Conservation (phyloP, 345 rosid genomes). For the Camelina laxa region DNA sequence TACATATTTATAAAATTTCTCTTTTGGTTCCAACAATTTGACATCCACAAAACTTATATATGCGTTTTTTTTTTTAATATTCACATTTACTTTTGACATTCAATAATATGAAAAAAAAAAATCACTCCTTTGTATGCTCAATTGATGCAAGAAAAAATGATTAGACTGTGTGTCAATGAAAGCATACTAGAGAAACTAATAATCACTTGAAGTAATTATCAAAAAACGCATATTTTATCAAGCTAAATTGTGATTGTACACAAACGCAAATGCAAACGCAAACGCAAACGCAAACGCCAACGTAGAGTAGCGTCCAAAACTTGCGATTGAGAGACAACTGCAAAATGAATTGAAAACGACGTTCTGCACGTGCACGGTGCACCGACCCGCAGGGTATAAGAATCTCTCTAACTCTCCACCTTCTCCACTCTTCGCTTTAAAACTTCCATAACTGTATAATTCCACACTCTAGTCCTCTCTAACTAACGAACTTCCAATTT, state of each 20-base stretch:
- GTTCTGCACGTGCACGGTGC: conserved; percentile 43
- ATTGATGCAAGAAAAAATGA: conserved; percentile 9
- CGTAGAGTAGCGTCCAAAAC: conserved; percentile 31
- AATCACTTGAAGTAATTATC: conserved; percentile 17
- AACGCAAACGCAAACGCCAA: too few species aligned
- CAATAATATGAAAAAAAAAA: too few species aligned
- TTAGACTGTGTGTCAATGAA: conserved; percentile 16
- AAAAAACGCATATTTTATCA: conserved; percentile 1
- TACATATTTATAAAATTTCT: not conserved
- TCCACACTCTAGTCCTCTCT: conserved; percentile 26
- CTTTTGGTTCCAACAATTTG: not conserved
- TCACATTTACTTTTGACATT: not conserved
- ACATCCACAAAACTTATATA: not conserved
- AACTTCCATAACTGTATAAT: conserved; percentile 48
- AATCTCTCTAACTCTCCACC: conserved; percentile 11
- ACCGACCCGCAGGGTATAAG: conserved; percentile 42
- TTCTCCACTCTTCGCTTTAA: conserved; percentile 20
- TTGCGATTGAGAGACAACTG: conserved; percentile 5
- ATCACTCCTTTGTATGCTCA: not conserved
- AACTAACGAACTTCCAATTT: conserved; percentile 41
- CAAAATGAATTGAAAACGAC: conserved; percentile 16
- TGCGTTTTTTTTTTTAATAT: not conserved
- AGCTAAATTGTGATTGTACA: conserved; percentile 11
- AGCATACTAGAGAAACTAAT: not conserved
- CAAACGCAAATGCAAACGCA: too few species aligned